Base-by-base conservation (phyloP, 2,329 filamentous ascomycete species). In the Talaromyces funiculosus region DNA sequence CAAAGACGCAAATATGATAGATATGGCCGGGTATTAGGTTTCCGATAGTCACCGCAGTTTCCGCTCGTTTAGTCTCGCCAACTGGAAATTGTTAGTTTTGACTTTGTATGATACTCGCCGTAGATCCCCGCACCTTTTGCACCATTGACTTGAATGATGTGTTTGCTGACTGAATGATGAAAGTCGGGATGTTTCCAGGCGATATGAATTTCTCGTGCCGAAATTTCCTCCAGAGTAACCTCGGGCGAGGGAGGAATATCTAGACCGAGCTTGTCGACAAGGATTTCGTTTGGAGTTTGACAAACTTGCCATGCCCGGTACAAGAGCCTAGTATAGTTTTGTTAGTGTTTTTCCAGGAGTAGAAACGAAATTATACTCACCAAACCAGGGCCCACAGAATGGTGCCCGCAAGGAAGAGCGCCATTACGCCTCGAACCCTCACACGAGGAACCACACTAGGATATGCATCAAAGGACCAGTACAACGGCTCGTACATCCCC, bases 1-100 rank as follows among this genome's bases (percentile, higher is more conserved):
- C 91, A 66, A 97, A 90, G 58, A 97, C 90, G 62, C 93, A 88
- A 29, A 99, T 87, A 65, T 96, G 95, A 77, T 97, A 97, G 69
- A 92, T 95, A 68, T 90, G 90, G 65, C 89, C 87, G 0, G 94
- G 92, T 67, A 89, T 87, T 7, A 99, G 81, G 40, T 92, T 91
- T 33, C 89, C 92, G 59, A 99, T 92, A 49, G 90, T 92, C 57
- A 97, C 92, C n/a, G 91, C 90, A 0, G 89, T 91, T 72, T 96
- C 91, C 66, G 86, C 84, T 67, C 86, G 86, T 64, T 85, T 87
- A 47, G 92, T 90, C 70, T 96, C 90, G 67, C 92, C 94, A 65
- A 97, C 90, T 91, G 71, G 64, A 57, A 35, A 5, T 8, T 14
- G 16, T 38, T 49, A 63, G 18, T 51, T 26, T 16, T 31, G 20